Evolutionary conservation across 805 yeast genomes (phyloP).

Genomic region (Metschnikowia bowlesiae): DNA sequence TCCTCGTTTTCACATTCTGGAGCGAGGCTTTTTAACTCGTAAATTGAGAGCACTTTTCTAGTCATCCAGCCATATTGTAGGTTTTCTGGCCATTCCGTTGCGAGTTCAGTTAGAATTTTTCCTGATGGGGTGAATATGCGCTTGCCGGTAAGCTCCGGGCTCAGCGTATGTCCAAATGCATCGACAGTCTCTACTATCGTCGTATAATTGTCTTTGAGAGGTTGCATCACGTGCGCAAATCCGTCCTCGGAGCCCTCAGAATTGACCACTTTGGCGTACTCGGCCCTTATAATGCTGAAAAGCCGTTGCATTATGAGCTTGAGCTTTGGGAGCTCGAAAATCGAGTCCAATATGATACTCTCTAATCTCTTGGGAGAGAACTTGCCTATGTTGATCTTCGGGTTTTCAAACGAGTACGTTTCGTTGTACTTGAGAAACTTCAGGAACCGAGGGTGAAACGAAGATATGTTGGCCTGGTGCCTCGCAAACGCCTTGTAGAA

Average conservation of each 20-base stretch:
- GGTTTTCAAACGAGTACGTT: conserved; percentile 26
- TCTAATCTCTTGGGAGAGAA: conserved; percentile 32
- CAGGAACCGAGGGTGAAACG: conserved; percentile 52
- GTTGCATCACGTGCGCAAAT: conserved; percentile 20
- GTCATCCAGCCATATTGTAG: conserved; percentile 86
- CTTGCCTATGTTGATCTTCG: conserved; percentile 25
- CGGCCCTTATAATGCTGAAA: conserved; percentile 42
- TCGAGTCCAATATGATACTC: conserved; percentile 56
- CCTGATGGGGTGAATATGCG: conserved; percentile 90
- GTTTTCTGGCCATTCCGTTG: conserved; percentile 82
- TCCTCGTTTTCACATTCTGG: conserved; percentile 27
- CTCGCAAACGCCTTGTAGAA: conserved; percentile 90
- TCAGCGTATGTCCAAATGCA: conserved; percentile 58
- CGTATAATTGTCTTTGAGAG: conserved; percentile 41
- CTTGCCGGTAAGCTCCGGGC: background rate
- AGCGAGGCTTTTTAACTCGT: conserved; percentile 33
- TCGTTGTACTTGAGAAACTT: conserved; percentile 31
- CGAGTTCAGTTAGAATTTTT: conserved; percentile 76
- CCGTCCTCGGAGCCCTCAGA: conserved; percentile 14
- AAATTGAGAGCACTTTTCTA: conserved; percentile 78
- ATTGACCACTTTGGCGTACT: conserved; percentile 26
- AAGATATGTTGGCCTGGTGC: conserved; percentile 86
- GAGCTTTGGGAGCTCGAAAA: conserved; percentile 62
- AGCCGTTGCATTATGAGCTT: conserved; percentile 66
- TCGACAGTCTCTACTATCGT: conserved; percentile 65